phyloP scores from a whole-genome alignment of 306 rosid genomes.

The Castanea crenata region DNA sequence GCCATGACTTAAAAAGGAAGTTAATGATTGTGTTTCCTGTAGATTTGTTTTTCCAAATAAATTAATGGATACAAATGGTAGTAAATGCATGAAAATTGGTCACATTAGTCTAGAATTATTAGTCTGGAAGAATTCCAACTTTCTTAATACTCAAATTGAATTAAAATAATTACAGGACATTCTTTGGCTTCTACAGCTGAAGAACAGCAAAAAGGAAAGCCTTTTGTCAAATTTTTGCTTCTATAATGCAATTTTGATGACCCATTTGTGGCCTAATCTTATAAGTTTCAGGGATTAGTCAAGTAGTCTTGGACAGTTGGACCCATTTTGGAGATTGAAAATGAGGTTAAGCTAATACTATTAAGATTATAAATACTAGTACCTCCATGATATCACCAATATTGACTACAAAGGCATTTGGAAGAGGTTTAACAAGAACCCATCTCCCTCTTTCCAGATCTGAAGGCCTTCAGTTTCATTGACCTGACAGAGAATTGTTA shows the following conservation, averaged over 20 bases:
- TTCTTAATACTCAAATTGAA: too few species aligned
- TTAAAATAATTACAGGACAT: too few species aligned
- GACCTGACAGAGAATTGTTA: conserved; percentile 36
- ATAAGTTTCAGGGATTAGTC: neutral
- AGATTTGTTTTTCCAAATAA: too few species aligned
- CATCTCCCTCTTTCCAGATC: conserved; percentile 34
- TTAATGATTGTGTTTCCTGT: too few species aligned
- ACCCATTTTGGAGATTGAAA: neutral
- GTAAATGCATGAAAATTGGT: too few species aligned
- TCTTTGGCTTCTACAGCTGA: too few species aligned
- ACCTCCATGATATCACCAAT: conserved; percentile 53
- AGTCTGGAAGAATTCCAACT: too few species aligned
- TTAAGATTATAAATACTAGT: neutral
- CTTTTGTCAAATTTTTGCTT: neutral
- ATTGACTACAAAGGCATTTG: conserved; percentile 42
- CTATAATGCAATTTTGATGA: neutral
- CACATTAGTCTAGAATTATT: too few species aligned
- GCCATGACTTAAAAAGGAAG: too few species aligned
- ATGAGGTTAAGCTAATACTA: neutral
- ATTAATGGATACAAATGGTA: too few species aligned
- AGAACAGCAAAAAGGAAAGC: too few species aligned
- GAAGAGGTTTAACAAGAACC: conserved; percentile 45
- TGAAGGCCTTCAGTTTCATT: conserved; percentile 50
- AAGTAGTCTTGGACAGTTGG: too few species aligned
- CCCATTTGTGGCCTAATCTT: neutral